A percentile compares a stretch with the other conserved stretches of the same genome.
Conservation (phyloP, 1,139 yeast species). For the Arxiozyma bovina region DNA sequence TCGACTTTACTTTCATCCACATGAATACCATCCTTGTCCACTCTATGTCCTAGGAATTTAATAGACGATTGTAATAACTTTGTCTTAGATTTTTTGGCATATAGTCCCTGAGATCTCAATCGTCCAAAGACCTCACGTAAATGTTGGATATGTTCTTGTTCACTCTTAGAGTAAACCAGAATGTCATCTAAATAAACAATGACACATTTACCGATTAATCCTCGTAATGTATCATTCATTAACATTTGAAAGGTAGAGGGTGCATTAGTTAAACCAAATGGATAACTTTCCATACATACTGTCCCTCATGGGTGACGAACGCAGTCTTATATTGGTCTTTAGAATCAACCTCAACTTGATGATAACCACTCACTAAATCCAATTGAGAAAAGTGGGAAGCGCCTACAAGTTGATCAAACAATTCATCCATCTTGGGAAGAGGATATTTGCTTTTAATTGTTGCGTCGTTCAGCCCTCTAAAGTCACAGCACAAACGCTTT, state of each 20-base stretch:
- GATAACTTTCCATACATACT: constrained; percentile 6
- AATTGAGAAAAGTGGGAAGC: constrained; percentile 7
- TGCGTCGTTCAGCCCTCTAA: too few species aligned
- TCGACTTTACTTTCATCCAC: background rate
- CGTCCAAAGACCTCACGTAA: background rate
- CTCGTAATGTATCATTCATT: constrained; percentile 10
- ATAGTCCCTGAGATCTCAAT: background rate
- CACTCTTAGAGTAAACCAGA: constrained; percentile 15
- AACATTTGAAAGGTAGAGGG: constrained; percentile 6
- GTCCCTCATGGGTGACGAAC: constrained; percentile 9
- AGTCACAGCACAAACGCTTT: too few species aligned
- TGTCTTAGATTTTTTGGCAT: background rate
- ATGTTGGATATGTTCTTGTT: constrained; percentile 16
- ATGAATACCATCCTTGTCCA: background rate
- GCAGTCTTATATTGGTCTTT: constrained; percentile 9
- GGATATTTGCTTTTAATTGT: too few species aligned
- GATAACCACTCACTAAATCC: constrained; percentile 8
- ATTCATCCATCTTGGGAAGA: constrained; percentile 18
- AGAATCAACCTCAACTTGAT: constrained; percentile 7
- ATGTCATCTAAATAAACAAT: constrained; percentile 25
- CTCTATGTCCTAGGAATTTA: background rate
- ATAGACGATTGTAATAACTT: background rate
- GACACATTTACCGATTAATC: constrained; percentile 10
- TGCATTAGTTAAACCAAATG: constrained; percentile 8
- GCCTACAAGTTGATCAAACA: constrained; percentile 5